Evolutionary conservation across 2,329 filamentous ascomycete genomes (phyloP), one percentile per base, ranked within the genome.

Genomic region (Rhexocercosporidium sp.): DNA sequence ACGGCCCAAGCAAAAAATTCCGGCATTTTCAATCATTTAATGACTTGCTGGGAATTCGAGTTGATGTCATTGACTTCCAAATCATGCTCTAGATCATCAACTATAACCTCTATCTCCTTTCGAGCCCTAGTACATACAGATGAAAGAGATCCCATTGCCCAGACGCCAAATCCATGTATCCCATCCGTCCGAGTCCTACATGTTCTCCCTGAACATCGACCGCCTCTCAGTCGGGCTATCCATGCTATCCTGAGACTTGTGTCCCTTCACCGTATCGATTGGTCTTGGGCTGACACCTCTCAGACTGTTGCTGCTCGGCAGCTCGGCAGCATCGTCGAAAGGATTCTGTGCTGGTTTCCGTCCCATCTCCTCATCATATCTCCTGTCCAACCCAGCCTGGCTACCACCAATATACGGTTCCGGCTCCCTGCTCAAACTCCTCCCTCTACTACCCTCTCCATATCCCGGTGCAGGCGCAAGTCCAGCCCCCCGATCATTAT

Each of bases 201-300:
- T 85, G 69, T 91, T 85, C 81, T 93, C 91, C 67, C 84, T 83
- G 75, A 93, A 93, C 71, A 91, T 84, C 68, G 89, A 92, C 76
- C 86, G 85, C 78, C 90, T 83, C 81, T 91, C 90, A 9, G 86
- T 86, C n/a, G 88, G 87, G 76, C 88, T 90, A 65, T 86, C 84
- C 7, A 44, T n/a, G 54, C 66, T 68, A 27, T 71, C 66, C 22
- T 69, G 57, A 22, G 59, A n/a, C 64, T 69, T 68, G 14, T 66
- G 64, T 9, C 78, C 79, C 65, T 79, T 79, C 41, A 59, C 69
- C 61, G 83, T 84, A 59, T 88, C 83, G 72, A 91, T 86, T n/a
- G 92, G 92, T 71, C 92, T 79, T 3, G 93, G 92, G 78, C 92
- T 95, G 34, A 94, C 88, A 29, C 91, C 91, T 64, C 92, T 81